Percentiles rank a stretch among this genome's conserved stretches.
Evolutionary conservation across 2,329 filamentous ascomycete genomes (phyloP).

Genomic region (Diaporthe sp.): DNA sequence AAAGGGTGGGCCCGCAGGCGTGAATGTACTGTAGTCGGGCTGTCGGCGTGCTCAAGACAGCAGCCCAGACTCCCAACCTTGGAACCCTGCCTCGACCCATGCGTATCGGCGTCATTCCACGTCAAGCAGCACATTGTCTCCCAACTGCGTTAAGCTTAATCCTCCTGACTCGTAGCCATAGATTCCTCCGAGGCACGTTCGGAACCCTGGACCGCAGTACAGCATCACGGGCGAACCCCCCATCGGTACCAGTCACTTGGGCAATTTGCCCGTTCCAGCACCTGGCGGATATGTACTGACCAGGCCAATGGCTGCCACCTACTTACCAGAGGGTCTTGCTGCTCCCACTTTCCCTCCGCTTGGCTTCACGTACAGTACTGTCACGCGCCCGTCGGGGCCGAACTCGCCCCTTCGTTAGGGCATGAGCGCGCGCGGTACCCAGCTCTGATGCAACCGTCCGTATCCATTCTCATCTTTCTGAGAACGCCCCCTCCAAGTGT

Average conservation of each 20-base stretch:
- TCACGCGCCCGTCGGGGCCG: constrained; percentile 13
- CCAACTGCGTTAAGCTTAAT: constrained; percentile 22
- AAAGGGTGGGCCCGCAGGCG: neutral
- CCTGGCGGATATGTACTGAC: neutral
- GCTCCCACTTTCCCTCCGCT: neutral
- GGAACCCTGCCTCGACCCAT: neutral
- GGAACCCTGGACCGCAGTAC: neutral
- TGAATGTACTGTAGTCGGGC: neutral
- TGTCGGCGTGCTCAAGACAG: neutral
- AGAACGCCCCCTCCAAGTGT: neutral
- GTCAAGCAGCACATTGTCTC: neutral
- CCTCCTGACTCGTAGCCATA: constrained; percentile 8
- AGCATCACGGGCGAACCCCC: neutral
- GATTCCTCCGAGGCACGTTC: neutral
- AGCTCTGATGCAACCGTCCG: constrained; percentile 15
- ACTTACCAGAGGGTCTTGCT: neutral
- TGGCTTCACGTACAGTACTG: neutral
- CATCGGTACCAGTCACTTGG: constrained; percentile 9
- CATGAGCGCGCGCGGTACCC: constrained; percentile 21
- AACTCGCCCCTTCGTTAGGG: neutral
- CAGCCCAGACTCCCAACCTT: neutral
- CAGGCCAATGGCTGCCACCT: neutral
- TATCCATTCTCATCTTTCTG: constrained; percentile 3
- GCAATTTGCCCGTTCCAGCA: neutral
- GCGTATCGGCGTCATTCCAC: neutral